These are phyloP conservation scores for Tylopilus intermedius DNA, from an alignment of 768 basidiomycete genomes.

Conservation along the genomic window DNA sequence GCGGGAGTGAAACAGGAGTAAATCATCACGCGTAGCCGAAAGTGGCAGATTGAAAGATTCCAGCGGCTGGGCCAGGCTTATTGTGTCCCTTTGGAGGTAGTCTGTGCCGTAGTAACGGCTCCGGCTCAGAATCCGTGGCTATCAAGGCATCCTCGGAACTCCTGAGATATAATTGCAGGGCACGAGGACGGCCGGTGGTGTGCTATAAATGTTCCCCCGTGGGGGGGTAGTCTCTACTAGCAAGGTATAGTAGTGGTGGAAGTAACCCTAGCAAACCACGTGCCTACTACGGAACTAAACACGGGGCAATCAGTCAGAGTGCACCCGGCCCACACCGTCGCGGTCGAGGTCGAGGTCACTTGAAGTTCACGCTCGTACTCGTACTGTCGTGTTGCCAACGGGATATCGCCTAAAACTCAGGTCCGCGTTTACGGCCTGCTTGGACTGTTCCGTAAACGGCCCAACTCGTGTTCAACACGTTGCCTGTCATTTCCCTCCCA, in stretches of 20 bases:
- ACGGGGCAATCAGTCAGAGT: conserved; percentile 2
- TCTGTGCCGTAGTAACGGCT: not conserved
- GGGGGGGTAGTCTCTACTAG: not conserved
- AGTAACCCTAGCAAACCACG: not conserved
- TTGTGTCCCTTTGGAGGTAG: conserved; percentile 4
- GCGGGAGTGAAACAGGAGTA: conserved; percentile 8
- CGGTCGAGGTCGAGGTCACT: conserved; percentile 1
- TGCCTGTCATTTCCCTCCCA: conserved; percentile 42
- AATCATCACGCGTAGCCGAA: conserved; percentile 10
- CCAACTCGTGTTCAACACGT: conserved; percentile 77
- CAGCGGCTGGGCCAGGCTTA: conserved; percentile 1
- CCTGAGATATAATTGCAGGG: not conserved
- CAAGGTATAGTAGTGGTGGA: not conserved
- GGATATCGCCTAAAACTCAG: not conserved
- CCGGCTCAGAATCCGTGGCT: not conserved
- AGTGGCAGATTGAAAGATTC: conserved; percentile 17
- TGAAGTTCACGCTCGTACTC: not conserved
- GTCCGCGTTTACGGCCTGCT: conserved; percentile 1
- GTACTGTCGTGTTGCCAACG: not conserved
- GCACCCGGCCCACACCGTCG: not conserved
- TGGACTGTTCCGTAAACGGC: conserved; percentile 29
- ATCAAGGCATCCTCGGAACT: not conserved
- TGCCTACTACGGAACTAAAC: conserved; percentile 3
- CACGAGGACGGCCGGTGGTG: not conserved
- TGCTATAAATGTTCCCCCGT: not conserved